phyloP scores from a whole-genome alignment of 495 filamentous ascomycete species.

The Penicillium waksmanii region DNA sequence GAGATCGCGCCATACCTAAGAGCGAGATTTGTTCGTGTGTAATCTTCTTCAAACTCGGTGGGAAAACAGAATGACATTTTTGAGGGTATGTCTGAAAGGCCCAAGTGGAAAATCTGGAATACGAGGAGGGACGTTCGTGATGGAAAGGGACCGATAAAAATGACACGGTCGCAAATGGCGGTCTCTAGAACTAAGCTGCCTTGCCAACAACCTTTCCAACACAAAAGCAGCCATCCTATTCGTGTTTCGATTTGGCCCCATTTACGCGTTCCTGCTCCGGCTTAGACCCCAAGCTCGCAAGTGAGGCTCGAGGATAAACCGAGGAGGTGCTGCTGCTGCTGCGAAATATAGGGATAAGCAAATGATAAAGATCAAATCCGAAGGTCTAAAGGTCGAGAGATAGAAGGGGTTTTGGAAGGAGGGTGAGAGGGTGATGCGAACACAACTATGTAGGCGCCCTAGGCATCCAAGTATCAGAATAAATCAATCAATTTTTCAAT shows the following conservation, averaged over 20 bases:
- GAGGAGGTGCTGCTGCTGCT: no score
- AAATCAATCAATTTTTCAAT: no score
- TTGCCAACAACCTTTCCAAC: background rate
- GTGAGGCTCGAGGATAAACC: no score
- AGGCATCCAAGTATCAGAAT: no score
- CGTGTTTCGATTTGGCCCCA: constrained; percentile 4
- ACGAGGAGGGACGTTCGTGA: background rate
- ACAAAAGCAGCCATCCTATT: background rate
- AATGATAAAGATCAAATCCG: no score
- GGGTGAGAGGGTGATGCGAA: no score
- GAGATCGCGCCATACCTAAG: constrained; percentile 1
- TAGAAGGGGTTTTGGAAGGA: no score
- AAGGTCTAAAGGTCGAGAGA: no score
- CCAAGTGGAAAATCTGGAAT: background rate
- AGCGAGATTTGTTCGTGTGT: background rate
- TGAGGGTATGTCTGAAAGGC: background rate
- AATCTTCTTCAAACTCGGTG: constrained; percentile 1
- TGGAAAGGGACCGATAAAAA: background rate
- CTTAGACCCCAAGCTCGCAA: background rate
- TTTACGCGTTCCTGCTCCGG: background rate
- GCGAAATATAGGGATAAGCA: no score
- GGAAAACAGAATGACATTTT: constrained; percentile 6
- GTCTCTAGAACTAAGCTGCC: constrained; percentile 1
- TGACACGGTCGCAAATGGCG: constrained; percentile 3
- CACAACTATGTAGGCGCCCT: no score